A percentile compares a stretch with the other conserved stretches of the same genome.
phyloP scores from a whole-genome alignment of 2,329 filamentous ascomycete species.

The Sclerotiophoma versabilis region DNA sequence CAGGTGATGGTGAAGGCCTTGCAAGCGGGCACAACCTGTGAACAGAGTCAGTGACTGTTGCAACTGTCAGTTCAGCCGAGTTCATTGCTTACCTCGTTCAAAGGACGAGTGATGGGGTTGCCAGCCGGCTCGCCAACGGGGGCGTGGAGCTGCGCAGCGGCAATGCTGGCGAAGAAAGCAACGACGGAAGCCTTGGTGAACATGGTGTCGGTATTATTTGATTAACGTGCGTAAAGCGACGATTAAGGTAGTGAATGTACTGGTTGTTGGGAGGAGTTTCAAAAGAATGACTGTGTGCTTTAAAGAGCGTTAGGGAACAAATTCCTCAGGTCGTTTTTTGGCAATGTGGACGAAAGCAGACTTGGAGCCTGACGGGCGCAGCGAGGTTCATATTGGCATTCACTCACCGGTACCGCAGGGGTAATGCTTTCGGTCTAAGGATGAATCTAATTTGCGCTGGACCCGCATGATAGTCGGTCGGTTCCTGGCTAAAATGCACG shows the following conservation, averaged over 20 bases:
- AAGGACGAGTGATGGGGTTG: slow-evolving; percentile 62
- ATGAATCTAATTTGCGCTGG: slow-evolving; percentile 4
- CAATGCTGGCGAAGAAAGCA: slow-evolving; percentile 61
- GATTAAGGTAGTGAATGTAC: slow-evolving; percentile 26
- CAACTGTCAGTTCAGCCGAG: too few species aligned
- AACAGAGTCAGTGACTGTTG: not conserved
- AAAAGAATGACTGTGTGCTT: slow-evolving; percentile 31
- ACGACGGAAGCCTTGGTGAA: slow-evolving; percentile 51
- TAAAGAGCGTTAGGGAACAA: slow-evolving; percentile 41
- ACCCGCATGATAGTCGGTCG: not conserved
- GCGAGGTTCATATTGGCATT: slow-evolving; percentile 35
- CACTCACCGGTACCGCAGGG: slow-evolving; percentile 6
- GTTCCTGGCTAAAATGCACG: slow-evolving; percentile 11
- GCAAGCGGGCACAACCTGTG: slow-evolving; percentile 61
- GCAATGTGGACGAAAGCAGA: slow-evolving; percentile 9
- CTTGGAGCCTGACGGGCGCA: slow-evolving; percentile 6
- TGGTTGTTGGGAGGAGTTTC: slow-evolving; percentile 12
- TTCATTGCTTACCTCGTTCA: slow-evolving; percentile 53
- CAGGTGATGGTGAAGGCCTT: slow-evolving; percentile 66
- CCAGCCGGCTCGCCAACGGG: slow-evolving; percentile 50
- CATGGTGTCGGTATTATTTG: slow-evolving; percentile 44
- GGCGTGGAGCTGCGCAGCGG: slow-evolving; percentile 45
- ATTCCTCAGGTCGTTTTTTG: slow-evolving; percentile 26
- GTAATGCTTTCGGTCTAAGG: not conserved
- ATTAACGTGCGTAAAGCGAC: slow-evolving; percentile 35